These are phyloP conservation scores for Phytopythium aichiense DNA, from an alignment of 352 stramenopile species.

Conservation along the genomic window DNA sequence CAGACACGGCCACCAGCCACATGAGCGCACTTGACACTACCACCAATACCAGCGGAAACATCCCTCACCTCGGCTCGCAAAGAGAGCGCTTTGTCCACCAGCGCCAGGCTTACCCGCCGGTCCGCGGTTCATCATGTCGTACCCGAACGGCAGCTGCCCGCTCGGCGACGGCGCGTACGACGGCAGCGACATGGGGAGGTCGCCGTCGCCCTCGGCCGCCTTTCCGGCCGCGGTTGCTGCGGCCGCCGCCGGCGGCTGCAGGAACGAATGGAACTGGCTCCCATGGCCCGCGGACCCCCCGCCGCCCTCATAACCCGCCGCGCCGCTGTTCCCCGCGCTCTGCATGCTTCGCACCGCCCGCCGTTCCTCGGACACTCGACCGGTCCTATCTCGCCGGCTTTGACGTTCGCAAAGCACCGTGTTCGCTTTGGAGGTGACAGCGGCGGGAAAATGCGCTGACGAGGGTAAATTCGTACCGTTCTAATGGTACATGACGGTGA, in stretches of 20 bases:
- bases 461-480: neutral
- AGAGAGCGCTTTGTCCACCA: neutral
- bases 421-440: neutral
- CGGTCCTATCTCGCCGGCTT: neutral
- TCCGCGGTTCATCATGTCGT: constrained; percentile 25
- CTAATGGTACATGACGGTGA: neutral
- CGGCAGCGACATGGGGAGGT: constrained; percentile 68
- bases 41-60: no score
- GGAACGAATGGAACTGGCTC: constrained; percentile 9
- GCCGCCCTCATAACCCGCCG: neutral
- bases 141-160: constrained; percentile 25
- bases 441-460: neutral
- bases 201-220: constrained; percentile 29
- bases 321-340: constrained; percentile 8
- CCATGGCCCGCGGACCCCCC: neutral
- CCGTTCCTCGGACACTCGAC: no score
- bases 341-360: constrained; percentile 9
- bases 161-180: constrained; percentile 57
- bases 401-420: neutral
- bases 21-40: neutral
- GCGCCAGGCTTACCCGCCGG: constrained; percentile 21
- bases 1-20: neutral
- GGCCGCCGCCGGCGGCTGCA: neutral
- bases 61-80: neutral
- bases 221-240: neutral